A percentile compares a stretch with the other conserved stretches of the same genome.
Evolutionary conservation across 2,329 filamentous ascomycete species (phyloP).

Genomic region (Colletotrichum godetiae): DNA sequence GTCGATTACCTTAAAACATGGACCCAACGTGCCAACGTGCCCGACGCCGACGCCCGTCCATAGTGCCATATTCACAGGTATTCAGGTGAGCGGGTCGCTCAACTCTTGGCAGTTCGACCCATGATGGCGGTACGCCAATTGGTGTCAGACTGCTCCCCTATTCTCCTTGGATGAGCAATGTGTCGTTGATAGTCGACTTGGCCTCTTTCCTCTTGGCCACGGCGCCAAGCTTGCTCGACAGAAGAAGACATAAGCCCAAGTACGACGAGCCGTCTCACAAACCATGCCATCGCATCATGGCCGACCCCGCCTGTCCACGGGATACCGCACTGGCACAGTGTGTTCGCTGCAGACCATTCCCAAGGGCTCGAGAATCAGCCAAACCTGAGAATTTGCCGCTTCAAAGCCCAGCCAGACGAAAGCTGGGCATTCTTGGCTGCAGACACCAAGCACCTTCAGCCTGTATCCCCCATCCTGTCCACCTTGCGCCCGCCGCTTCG

Average conservation of each 20-base stretch:
- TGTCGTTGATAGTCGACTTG: not conserved
- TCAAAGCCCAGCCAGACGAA: conserved; percentile 29
- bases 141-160: conserved; percentile 22
- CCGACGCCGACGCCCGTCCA: conserved; percentile 6
- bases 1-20: conserved; percentile 26
- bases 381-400: conserved; percentile 27
- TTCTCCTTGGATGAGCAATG: not conserved
- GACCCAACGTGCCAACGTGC: conserved; percentile 28
- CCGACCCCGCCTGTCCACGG: not conserved
- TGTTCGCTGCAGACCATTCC: not conserved
- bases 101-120: conserved; percentile 31
- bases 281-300: conserved; percentile 26
- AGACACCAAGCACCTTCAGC: conserved; percentile 31
- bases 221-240: conserved; percentile 23
- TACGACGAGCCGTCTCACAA: conserved; percentile 28
- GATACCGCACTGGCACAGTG: not conserved
- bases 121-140: conserved; percentile 26
- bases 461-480: conserved; percentile 5
- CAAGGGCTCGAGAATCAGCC: not conserved
- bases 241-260: conserved; percentile 7
- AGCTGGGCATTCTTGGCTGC: conserved; percentile 33
- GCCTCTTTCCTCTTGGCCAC: not conserved
- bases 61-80: not conserved
- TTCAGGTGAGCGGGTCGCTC: conserved; percentile 31
- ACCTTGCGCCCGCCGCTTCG: conserved; percentile 27